Percentiles rank a stretch among this genome's conserved stretches.
These are phyloP conservation scores for Ophiostoma tasmaniense DNA, from an alignment of 2,329 filamentous ascomycete genomes.

Conservation along the genomic window DNA sequence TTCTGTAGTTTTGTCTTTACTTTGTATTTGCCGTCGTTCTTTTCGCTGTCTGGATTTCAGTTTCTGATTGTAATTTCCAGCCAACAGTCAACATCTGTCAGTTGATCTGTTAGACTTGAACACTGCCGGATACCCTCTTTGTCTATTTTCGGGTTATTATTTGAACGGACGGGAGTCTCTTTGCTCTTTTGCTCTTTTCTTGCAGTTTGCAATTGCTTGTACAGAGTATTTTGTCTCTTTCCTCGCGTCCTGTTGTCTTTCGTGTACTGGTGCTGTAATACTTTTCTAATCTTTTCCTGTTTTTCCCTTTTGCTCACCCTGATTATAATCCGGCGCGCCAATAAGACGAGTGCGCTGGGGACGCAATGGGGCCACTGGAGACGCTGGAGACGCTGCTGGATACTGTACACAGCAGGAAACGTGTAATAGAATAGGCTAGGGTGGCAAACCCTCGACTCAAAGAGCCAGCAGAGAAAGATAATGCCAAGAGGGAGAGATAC, in stretches of 20 bases:
- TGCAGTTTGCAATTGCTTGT: background rate
- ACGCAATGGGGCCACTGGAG: background rate
- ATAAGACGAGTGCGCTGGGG: background rate
- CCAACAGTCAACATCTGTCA: background rate
- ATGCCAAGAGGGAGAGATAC: conserved; percentile 4
- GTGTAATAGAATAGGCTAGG: conserved; percentile 4
- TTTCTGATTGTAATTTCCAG: background rate
- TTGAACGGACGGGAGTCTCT: background rate
- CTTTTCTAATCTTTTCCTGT: background rate
- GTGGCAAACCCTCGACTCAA: background rate
- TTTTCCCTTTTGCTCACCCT: background rate
- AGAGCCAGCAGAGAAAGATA: background rate
- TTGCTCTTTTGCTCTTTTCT: background rate
- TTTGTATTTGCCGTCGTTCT: background rate
- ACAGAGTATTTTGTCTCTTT: background rate
- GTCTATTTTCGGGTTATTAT: background rate
- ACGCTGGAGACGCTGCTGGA: background rate
- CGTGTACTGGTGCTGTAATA: background rate
- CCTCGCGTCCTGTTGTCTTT: background rate
- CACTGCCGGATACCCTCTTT: background rate
- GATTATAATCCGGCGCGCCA: conserved; percentile 1
- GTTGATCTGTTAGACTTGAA: background rate
- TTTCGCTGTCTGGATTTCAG: background rate
- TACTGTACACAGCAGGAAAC: background rate
- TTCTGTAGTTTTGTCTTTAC: background rate